These are phyloP conservation scores for Umbelopsis sp. DNA, from an alignment of 192 early-diverging fungal species.

Conservation along the genomic window DNA sequence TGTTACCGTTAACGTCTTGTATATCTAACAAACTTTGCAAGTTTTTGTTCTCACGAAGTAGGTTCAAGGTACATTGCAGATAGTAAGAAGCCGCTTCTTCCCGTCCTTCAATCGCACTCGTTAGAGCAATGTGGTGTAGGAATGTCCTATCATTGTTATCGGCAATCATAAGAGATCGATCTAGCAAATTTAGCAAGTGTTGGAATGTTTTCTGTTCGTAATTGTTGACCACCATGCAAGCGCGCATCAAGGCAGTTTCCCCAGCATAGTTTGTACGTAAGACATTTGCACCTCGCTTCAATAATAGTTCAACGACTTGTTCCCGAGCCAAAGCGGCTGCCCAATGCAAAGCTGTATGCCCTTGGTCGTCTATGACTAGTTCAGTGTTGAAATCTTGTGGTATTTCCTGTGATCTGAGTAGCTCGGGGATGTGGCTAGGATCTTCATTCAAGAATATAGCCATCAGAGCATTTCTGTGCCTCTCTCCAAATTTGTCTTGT, in stretches of 20 bases:
- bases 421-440: conserved; percentile 55
- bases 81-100: conserved; percentile 78
- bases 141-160: conserved; percentile 81
- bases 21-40: conserved; percentile 49
- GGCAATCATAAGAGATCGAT: conserved; percentile 63
- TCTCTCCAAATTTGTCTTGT: conserved; percentile 45
- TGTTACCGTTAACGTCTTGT: conserved; percentile 79
- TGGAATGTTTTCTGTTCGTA: conserved; percentile 76
- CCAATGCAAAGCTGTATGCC: conserved; percentile 95
- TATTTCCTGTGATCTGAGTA: conserved; percentile 38
- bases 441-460: conserved; percentile 84
- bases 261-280: conserved; percentile 71
- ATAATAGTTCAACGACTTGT: conserved; percentile 72
- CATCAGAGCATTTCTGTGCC: conserved; percentile 78
- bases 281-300: conserved; percentile 75
- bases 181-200: conserved; percentile 67
- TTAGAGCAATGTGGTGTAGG: conserved; percentile 86
- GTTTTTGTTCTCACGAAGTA: conserved; percentile 41
- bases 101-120: conserved; percentile 66
- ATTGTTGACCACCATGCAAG: conserved; percentile 87
- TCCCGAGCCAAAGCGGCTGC: conserved; percentile 86
- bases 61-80: conserved; percentile 59
- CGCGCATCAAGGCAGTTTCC: conserved; percentile 87
- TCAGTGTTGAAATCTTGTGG: conserved; percentile 72
- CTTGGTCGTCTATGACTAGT: conserved; percentile 89